These are phyloP conservation scores for Termitomyces sp. DNA, from an alignment of 768 basidiomycete genomes.

Conservation along the genomic window DNA sequence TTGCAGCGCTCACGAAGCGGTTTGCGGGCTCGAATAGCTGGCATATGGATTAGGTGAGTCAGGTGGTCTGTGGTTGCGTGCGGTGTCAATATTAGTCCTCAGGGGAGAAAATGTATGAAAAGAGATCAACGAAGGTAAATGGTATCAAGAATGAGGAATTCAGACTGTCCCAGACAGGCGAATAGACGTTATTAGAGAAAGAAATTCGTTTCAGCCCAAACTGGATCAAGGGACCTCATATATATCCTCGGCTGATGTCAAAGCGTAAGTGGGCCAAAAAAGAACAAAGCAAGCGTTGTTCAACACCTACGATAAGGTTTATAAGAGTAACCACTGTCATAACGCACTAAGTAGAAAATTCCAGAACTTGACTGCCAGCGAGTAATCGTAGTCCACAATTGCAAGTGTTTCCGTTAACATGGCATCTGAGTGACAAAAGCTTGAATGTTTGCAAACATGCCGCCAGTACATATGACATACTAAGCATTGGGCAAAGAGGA, in stretches of 20 bases:
- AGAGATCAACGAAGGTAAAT: not conserved
- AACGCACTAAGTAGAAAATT: not conserved
- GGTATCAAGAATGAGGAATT: not conserved
- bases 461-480: too few species aligned
- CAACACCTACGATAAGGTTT: not conserved
- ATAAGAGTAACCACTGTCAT: not conserved
- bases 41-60: constrained; percentile 9
- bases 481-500: too few species aligned
- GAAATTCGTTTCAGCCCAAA: not conserved
- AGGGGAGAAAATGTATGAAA: not conserved
- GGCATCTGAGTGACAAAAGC: too few species aligned
- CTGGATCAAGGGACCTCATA: not conserved
- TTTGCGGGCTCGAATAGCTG: constrained; percentile 10
- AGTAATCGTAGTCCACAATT: too few species aligned
- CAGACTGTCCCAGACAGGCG: not conserved
- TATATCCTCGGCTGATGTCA: not conserved
- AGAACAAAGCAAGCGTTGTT: not conserved
- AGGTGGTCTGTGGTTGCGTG: not conserved
- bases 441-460: too few species aligned
- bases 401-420: too few species aligned
- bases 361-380: too few species aligned
- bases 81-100: not conserved
- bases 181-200: not conserved
- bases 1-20: constrained; percentile 22
- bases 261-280: not conserved